Evolutionary conservation across 2,329 filamentous ascomycete species (phyloP).

Genomic region (Hymenoscyphus occultus): DNA sequence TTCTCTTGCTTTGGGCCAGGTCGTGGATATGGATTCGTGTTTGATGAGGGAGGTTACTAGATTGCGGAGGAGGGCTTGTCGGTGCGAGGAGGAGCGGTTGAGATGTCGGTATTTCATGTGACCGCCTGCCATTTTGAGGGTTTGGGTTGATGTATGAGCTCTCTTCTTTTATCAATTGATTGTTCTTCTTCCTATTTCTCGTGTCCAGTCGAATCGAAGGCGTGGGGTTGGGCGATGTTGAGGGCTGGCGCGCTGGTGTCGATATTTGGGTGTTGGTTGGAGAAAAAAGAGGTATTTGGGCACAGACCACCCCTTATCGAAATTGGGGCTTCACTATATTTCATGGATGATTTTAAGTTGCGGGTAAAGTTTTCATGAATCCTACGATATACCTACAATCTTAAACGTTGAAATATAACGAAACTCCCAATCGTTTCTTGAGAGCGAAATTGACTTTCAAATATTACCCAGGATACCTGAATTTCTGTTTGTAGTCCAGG

Average conservation of each 20-base stretch:
- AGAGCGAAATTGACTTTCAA: too few species aligned
- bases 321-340: too few species aligned
- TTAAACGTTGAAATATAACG: too few species aligned
- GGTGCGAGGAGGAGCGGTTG: constrained; percentile 79
- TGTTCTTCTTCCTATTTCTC: background rate
- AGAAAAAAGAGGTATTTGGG: too few species aligned
- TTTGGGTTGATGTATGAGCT: background rate
- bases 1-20: constrained; percentile 96
- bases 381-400: too few species aligned
- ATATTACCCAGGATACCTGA: too few species aligned
- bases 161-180: background rate
- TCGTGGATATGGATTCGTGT: constrained; percentile 90
- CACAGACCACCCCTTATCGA: too few species aligned
- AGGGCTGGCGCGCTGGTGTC: background rate
- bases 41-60: constrained; percentile 92
- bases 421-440: too few species aligned
- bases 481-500: too few species aligned
- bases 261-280: background rate
- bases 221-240: background rate
- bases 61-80: constrained; percentile 90
- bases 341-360: too few species aligned
- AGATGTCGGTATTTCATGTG: constrained; percentile 86
- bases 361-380: too few species aligned
- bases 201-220: background rate
- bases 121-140: constrained; percentile 72